These are phyloP conservation scores for Flaveria brownii DNA, from an alignment of 129 eudicot species.

Conservation along the genomic window DNA sequence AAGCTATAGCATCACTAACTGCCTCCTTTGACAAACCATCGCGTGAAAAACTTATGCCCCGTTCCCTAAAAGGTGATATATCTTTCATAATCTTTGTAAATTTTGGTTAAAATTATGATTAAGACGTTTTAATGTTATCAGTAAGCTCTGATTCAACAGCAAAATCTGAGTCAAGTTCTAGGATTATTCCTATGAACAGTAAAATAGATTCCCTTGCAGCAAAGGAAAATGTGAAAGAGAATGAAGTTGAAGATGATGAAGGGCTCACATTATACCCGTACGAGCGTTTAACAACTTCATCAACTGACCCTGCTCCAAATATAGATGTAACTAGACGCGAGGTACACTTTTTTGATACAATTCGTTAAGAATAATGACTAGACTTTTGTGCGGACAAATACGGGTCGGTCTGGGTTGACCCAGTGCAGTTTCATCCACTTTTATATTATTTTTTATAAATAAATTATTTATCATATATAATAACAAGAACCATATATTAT, in stretches of 20 bases:
- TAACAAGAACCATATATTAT: not conserved
- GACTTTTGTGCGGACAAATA: too few species aligned
- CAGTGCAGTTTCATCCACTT: not conserved
- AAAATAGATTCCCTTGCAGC: conserved; percentile 39
- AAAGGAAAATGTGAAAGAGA: conserved; percentile 66
- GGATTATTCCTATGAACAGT: conserved; percentile 50
- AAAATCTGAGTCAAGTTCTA: conserved; percentile 43
- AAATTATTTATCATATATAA: not conserved
- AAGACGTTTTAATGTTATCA: conserved; percentile 23
- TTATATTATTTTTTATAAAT: not conserved
- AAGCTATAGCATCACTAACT: conserved; percentile 64
- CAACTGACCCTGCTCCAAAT: conserved; percentile 65
- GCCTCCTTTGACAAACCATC: conserved; percentile 60
- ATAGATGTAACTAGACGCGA: conserved; percentile 81
- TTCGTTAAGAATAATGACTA: too few species aligned
- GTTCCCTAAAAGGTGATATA: conserved; percentile 60
- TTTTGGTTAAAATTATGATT: not conserved
- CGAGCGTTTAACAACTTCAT: conserved; percentile 61
- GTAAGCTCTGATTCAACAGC: conserved; percentile 48
- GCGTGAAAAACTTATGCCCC: conserved; percentile 55
- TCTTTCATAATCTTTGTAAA: not conserved
- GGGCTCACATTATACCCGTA: conserved; percentile 66
- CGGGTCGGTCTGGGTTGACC: too few species aligned
- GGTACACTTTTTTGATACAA: conserved; percentile 40
- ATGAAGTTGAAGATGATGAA: conserved; percentile 72